phyloP scores from a whole-genome alignment of 106 monocot genomes.

The Phalaenopsis equestris region DNA sequence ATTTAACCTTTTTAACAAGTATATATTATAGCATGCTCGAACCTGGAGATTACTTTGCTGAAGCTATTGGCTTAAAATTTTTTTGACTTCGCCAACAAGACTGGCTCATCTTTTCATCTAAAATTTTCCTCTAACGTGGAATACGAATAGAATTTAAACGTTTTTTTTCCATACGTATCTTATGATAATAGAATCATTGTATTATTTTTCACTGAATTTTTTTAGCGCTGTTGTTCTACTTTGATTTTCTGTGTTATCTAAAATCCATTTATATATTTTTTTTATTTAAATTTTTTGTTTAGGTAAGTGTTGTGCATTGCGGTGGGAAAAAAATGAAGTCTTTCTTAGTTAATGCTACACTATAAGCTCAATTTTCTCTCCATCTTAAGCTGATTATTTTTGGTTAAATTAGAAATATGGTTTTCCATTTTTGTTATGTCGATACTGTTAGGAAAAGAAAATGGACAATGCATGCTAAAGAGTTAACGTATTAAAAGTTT shows the following conservation, averaged over 20 bases:
- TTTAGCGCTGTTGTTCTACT: neutral
- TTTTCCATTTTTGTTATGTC: neutral
- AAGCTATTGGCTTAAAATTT: too few species aligned
- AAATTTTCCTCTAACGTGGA: too few species aligned
- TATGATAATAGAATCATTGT: neutral
- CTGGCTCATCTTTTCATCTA: too few species aligned
- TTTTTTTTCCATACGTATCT: too few species aligned
- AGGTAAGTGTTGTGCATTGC: neutral
- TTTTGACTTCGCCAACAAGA: too few species aligned
- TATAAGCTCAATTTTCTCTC: too few species aligned
- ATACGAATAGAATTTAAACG: too few species aligned
- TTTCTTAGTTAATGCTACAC: too few species aligned
- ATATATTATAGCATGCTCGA: too few species aligned
- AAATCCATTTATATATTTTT: neutral
- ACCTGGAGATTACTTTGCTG: too few species aligned
- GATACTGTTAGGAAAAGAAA: neutral
- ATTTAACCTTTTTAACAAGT: too few species aligned
- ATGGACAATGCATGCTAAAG: neutral
- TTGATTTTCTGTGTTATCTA: neutral
- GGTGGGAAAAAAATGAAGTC: too few species aligned
- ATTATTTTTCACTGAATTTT: neutral
- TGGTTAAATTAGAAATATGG: neutral
- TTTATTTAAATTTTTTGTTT: neutral
- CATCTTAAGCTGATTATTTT: neutral
- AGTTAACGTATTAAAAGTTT: neutral